Evolutionary conservation across 257 asterid genomes (phyloP).

Genomic region (Plantago major): DNA sequence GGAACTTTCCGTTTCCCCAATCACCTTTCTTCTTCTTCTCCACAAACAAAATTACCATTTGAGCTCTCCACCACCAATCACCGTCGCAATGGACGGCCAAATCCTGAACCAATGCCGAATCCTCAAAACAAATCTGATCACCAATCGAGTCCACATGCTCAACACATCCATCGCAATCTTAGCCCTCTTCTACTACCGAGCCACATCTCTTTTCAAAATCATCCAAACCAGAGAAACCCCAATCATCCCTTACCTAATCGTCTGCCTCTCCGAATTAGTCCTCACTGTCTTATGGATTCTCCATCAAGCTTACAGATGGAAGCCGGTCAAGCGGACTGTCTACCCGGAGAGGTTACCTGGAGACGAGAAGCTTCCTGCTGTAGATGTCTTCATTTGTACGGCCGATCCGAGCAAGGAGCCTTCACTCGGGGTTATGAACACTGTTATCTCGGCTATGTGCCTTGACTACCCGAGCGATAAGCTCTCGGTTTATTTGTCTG

Average conservation of each 20-base stretch:
- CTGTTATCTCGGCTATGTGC: conserved; percentile 47
- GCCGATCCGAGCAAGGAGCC: conserved; percentile 57
- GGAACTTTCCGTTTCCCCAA: no score
- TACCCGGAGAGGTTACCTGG: conserved; percentile 37
- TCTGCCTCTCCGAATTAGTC: conserved; percentile 32
- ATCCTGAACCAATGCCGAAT: conserved; percentile 33
- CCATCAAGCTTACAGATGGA: conserved; percentile 29
- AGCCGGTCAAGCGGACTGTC: conserved; percentile 26
- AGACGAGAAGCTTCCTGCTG: conserved; percentile 32
- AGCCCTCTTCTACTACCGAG: conserved; percentile 39
- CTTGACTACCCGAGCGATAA: conserved; percentile 51
- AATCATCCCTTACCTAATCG: conserved; percentile 23
- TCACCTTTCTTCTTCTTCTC: no score
- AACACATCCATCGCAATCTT: conserved; percentile 33
- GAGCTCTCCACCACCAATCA: neutral
- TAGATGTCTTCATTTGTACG: conserved; percentile 48
- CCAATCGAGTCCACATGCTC: conserved; percentile 36
- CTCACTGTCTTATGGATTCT: conserved; percentile 35
- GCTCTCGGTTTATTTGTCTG: conserved; percentile 43
- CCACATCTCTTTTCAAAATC: conserved; percentile 18
- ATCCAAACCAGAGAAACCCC: conserved; percentile 17
- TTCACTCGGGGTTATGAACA: conserved; percentile 45
- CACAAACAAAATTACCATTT: neutral
- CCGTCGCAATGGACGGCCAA: conserved; percentile 11
- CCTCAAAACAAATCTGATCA: conserved; percentile 20